Evolutionary conservation across 2,329 filamentous ascomycete genomes (phyloP), one percentile per base, ranked within the genome.

Genomic region (Escovopsis weberi): DNA sequence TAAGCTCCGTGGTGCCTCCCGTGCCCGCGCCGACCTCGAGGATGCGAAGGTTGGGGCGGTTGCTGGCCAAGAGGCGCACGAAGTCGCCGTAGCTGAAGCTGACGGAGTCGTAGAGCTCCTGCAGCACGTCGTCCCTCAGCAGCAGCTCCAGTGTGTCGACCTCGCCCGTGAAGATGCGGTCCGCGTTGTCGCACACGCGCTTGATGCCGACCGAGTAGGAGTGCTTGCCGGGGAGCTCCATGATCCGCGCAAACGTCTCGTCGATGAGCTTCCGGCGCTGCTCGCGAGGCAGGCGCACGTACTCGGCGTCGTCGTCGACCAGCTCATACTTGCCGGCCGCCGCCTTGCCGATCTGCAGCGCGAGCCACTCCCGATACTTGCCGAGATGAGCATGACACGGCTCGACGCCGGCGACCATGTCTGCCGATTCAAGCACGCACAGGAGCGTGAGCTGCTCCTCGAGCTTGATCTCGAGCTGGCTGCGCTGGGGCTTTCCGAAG

Each of bases 11-110:
- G 5, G 26, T 33, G 10, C 41, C 36, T 9, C 61, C 61, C 0
- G 57, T 64, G 1, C 62, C 62, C 8, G 59, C 61, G 3, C 63
- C 64, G 33, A 67, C 54, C 44, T 67, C 63, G 1, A 67, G 51
- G 26, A 66, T 54, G 3, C 56, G 52, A 11, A 65, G 48, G 10
- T 50, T 46, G 1, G 50, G 49, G 4, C 47, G 50, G 4, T 48
- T 51, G 50, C 54, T 15, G 40, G 50, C 28, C 39, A 52, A 7
- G 45, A 54, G 18, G 45, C 48, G 9, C 46, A 44, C 37, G 33
- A 40, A 48, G 12, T 18, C 6, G 4, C 54, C 59, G 26, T 11
- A 23, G 12, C 37, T 12, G 6, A 38, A 38, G 6, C 15, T 38
- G 9, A 28, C 15, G 6, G 37, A 26, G 6, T 12, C 26, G 37